phyloP scores from a whole-genome alignment of 495 filamentous ascomycete species.

The Trypethelium eluteriae region DNA sequence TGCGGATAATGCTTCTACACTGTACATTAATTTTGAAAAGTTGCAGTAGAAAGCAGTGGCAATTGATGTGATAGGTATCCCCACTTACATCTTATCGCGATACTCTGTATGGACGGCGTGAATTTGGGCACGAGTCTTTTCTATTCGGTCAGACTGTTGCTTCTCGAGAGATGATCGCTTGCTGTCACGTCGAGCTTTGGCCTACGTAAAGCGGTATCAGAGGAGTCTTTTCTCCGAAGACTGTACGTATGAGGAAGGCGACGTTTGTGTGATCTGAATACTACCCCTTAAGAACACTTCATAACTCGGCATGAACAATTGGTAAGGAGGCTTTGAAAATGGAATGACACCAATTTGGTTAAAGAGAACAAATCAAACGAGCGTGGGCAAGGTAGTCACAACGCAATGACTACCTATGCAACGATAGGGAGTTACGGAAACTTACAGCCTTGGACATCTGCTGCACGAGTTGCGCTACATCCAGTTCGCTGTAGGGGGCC shows the following conservation, averaged over 20 bases:
- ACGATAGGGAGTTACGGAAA: neutral
- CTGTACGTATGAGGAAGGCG: neutral
- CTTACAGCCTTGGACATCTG: slow-evolving; percentile 5
- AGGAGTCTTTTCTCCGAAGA: neutral
- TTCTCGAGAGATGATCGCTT: neutral
- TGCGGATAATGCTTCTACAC: slow-evolving; percentile 2
- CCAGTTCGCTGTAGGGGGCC: neutral
- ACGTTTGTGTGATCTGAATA: neutral
- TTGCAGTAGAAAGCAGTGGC: neutral
- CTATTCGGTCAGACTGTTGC: neutral
- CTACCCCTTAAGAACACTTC: neutral
- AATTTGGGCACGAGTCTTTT: neutral
- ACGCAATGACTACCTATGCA: neutral
- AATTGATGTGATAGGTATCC: neutral
- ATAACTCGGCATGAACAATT: neutral
- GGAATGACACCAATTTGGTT: neutral
- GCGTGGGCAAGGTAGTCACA: no score
- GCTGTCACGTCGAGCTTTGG: neutral
- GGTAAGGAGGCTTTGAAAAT: neutral
- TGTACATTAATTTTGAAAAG: neutral
- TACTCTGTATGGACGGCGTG: neutral
- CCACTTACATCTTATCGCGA: neutral
- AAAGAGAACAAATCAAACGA: neutral
- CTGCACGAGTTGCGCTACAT: neutral
- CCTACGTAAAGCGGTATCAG: neutral